Base-by-base conservation (phyloP, 768 basidiomycete species). In the Dioszegia aurantiaca region DNA sequence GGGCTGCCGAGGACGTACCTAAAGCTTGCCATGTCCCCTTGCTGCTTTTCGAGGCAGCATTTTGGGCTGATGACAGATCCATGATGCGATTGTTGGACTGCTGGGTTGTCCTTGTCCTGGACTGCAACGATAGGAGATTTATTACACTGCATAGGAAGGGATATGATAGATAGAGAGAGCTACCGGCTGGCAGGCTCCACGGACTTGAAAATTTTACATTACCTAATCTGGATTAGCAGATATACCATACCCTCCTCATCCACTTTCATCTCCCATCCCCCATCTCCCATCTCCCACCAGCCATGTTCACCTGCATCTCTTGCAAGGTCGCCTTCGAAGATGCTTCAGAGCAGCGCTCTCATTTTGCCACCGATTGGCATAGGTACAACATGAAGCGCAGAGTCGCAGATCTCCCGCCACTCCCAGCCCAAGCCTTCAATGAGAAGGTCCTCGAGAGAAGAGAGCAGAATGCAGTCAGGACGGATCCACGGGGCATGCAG, bases 321-420 rank as follows among this genome's bases (percentile, higher is more conserved):
- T 99, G 95, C 77, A 82, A 86, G 2, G 87, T 98, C 70, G 90
- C 88, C 1, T 97, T 95, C 75, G 76, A 81, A 40, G 82, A 86
- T 12, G 85, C 91, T 19, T 86, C 87, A 53, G 87, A 89, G 39
- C 94, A 98, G 77, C 83, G 94, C 59, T 78, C 80, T 0, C 95
- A 99, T 74, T 97, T 94, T 77, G 84, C 85, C 62, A 89, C 90
- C 24, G 95, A 99, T 77, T 88, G 89, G 76, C 95, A 99, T 79
- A 82, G 92, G 53, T 99, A 99, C 79, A 99, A 99, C 73, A 90
- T 97, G 86, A 94, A 94, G 70, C 87, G 93, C 63, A 85, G 91
- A 27, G 88, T 98, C 17, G 93, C 94, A 1, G 84, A 83, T 4
- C 82, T 99, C 1, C 87, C 90, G 9, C 92, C 94, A 1, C 85